These are phyloP conservation scores for Byssochlamys sp. DNA, from an alignment of 2,329 filamentous ascomycete genomes.

Conservation along the genomic window DNA sequence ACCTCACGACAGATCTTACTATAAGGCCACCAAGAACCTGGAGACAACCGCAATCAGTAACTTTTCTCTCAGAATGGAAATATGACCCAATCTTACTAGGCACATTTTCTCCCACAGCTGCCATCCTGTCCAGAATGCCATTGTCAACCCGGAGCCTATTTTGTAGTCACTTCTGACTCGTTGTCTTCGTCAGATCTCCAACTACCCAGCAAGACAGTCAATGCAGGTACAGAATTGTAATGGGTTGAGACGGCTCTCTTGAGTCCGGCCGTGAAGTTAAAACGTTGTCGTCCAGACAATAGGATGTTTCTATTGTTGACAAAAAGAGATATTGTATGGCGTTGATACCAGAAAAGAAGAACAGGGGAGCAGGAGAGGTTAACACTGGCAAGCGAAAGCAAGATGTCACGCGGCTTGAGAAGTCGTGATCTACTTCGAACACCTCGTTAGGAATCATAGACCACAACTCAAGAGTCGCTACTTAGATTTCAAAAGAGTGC, in stretches of 20 bases:
- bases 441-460: neutral
- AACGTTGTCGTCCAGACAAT: neutral
- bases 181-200: neutral
- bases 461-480: neutral
- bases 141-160: neutral
- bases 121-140: neutral
- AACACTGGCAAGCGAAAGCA: neutral
- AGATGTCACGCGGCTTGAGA: neutral
- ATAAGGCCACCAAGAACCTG: constrained; percentile 67
- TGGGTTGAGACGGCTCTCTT: neutral
- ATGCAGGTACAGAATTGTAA: neutral
- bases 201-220: neutral
- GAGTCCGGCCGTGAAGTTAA: neutral
- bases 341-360: neutral
- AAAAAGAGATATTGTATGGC: neutral
- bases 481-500: neutral
- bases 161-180: neutral
- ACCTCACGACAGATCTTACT: constrained; percentile 26
- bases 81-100: constrained; percentile 52
- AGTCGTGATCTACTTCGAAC: neutral
- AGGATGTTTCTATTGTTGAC: neutral
- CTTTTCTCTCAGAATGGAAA: neutral
- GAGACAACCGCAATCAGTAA: constrained; percentile 9
- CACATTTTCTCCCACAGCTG: constrained; percentile 79
- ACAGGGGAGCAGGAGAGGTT: neutral